Conservation (phyloP, 2,329 filamentous ascomycete genomes). For the Zymoseptoria passerinii region DNA sequence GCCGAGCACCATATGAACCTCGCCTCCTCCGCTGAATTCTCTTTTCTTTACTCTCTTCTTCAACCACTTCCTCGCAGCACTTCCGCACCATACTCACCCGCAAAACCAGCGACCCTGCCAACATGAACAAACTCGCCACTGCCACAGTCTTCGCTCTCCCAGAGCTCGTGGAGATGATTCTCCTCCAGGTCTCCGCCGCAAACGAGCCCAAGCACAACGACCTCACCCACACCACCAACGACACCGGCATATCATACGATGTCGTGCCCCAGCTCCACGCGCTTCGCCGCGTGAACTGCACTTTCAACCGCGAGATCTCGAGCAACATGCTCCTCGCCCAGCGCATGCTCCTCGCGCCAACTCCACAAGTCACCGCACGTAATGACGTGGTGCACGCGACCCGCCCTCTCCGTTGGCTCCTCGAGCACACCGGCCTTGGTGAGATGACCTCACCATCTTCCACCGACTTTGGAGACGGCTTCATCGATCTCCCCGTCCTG, state of each 20-base stretch:
- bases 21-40: not conserved
- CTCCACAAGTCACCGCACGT: not conserved
- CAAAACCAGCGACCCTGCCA: not conserved
- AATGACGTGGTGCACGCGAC: not conserved
- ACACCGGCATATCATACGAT: not conserved
- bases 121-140: not conserved
- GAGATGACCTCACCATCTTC: not conserved
- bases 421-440: not conserved
- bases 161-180: slow-evolving; percentile 31
- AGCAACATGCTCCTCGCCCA: not conserved
- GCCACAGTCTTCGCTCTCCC: slow-evolving; percentile 24
- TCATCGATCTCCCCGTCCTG: not conserved
- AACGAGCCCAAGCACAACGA: not conserved
- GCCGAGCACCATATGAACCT: not conserved
- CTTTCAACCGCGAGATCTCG: not conserved
- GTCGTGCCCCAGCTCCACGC: not conserved
- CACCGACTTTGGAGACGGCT: not conserved
- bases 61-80: not conserved
- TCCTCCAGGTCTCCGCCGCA: slow-evolving; percentile 11
- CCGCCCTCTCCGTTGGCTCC: not conserved
- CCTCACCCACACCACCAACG: not conserved
- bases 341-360: not conserved
- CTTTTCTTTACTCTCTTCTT: not conserved
- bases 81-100: not conserved
- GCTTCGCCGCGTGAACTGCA: not conserved